Evolutionary conservation across 2,329 filamentous ascomycete genomes (phyloP).

Genomic region (Pseudogymnoascus sp.): DNA sequence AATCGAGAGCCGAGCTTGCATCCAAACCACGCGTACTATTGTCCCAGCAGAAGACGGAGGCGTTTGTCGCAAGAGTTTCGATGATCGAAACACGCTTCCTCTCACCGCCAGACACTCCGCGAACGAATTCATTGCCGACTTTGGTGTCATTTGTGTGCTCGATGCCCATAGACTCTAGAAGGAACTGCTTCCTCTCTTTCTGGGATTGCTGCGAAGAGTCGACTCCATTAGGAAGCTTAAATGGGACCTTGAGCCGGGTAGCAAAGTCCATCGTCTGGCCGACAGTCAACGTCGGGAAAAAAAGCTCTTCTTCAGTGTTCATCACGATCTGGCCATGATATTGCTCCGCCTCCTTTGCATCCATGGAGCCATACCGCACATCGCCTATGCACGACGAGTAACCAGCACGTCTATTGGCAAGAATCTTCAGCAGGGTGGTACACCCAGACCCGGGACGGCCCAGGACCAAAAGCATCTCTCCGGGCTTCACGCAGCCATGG

Average conservation of each 20-base stretch:
- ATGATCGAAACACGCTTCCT: conserved; percentile 56
- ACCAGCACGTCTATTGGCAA: conserved; percentile 54
- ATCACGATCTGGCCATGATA: conserved; percentile 50
- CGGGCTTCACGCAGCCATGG: conserved; percentile 61
- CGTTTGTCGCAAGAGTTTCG: conserved; percentile 53
- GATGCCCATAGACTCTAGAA: conserved; percentile 40
- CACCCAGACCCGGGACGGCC: conserved; percentile 62
- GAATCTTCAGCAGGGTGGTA: conserved; percentile 60
- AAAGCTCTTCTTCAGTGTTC: conserved; percentile 44
- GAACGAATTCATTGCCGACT: conserved; percentile 51
- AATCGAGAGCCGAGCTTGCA: conserved; percentile 64
- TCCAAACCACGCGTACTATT: conserved; percentile 66
- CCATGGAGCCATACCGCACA: conserved; percentile 44
- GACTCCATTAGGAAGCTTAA: neutral
- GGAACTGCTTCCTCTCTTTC: neutral
- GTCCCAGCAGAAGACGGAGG: conserved; percentile 62
- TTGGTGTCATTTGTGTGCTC: conserved; percentile 53
- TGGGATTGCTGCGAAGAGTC: neutral
- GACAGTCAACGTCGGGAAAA: conserved; percentile 43
- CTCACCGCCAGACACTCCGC: conserved; percentile 57
- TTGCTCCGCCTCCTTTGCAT: conserved; percentile 33
- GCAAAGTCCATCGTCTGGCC: conserved; percentile 45
- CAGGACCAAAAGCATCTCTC: conserved; percentile 62
- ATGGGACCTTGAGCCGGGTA: conserved; percentile 44
- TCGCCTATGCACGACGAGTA: conserved; percentile 50